These are phyloP conservation scores for Citrus reticulata DNA, from an alignment of 345 rosid species.

Conservation along the genomic window DNA sequence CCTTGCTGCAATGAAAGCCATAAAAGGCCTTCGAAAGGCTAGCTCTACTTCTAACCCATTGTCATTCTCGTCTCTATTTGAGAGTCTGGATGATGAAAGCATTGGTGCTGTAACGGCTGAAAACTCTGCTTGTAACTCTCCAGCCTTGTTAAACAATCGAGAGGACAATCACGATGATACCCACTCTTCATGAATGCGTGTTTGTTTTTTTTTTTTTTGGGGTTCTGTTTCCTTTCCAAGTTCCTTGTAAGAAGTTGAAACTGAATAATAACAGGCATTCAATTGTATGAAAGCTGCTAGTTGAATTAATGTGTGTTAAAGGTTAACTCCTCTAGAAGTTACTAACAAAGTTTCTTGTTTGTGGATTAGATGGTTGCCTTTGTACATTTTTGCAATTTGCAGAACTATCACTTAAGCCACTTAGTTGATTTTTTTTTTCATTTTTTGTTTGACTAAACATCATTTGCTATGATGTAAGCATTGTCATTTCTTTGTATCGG, in stretches of 20 bases:
- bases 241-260: not conserved
- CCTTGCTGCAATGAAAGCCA: constrained; percentile 92
- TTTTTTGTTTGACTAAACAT: too few relatives aligned
- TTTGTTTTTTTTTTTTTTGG: not conserved
- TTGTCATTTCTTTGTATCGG: not conserved
- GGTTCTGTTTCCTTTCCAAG: not conserved
- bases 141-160: constrained; percentile 22
- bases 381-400: not conserved
- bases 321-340: not conserved
- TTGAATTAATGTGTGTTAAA: not conserved
- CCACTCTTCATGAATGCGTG: constrained; percentile 28
- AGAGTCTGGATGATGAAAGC: constrained; percentile 54
- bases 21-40: constrained; percentile 75
- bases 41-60: constrained; percentile 87
- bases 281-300: not conserved
- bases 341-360: not conserved
- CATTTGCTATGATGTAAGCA: not conserved
- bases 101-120: constrained; percentile 63
- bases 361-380: not conserved
- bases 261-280: constrained; percentile 9
- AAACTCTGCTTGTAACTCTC: constrained; percentile 60
- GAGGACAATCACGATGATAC: constrained; percentile 48
- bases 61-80: constrained; percentile 59
- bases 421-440: not conserved
- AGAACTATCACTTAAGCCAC: not conserved